These are phyloP conservation scores for Russula abietina DNA, from an alignment of 768 basidiomycete species.

Conservation along the genomic window DNA sequence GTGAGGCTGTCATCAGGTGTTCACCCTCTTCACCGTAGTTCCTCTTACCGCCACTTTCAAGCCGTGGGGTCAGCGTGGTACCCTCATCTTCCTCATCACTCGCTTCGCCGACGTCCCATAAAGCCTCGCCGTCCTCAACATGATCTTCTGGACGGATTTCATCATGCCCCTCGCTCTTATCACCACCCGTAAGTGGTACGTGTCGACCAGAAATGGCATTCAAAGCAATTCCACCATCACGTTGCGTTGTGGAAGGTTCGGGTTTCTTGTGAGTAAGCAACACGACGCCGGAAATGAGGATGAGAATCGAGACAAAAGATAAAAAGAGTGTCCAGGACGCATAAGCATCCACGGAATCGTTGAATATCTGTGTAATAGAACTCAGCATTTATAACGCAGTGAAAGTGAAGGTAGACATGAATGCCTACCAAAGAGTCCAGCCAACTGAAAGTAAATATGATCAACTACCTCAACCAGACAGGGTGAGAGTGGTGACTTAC, in stretches of 20 bases:
- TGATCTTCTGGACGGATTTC: constrained; percentile 31
- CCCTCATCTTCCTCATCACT: constrained; percentile 59
- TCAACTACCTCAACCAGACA: neutral
- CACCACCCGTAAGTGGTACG: constrained; percentile 27
- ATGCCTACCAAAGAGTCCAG: constrained; percentile 47
- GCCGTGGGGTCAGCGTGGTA: constrained; percentile 33
- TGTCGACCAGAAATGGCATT: constrained; percentile 30
- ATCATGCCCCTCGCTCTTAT: constrained; percentile 37
- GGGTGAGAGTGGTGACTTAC: constrained; percentile 33
- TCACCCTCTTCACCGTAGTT: constrained; percentile 34
- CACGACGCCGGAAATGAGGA: constrained; percentile 89
- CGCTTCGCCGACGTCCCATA: constrained; percentile 71
- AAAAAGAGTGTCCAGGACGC: constrained; percentile 83
- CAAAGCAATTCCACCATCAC: constrained; percentile 27
- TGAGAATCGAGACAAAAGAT: constrained; percentile 77
- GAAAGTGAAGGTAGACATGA: neutral
- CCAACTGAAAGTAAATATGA: constrained; percentile 37
- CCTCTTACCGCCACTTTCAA: constrained; percentile 28
- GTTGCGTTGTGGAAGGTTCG: constrained; percentile 39
- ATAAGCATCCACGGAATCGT: constrained; percentile 80
- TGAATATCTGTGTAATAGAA: constrained; percentile 51
- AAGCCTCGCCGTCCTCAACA: constrained; percentile 38
- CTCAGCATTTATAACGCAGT: neutral
- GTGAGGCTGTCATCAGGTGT: constrained; percentile 37
- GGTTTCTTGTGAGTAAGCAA: constrained; percentile 91